Percentiles rank a stretch among this genome's conserved stretches.
phyloP scores from a whole-genome alignment of 2,329 filamentous ascomycete species.

The Graphilbum ipis-grandicollis region DNA sequence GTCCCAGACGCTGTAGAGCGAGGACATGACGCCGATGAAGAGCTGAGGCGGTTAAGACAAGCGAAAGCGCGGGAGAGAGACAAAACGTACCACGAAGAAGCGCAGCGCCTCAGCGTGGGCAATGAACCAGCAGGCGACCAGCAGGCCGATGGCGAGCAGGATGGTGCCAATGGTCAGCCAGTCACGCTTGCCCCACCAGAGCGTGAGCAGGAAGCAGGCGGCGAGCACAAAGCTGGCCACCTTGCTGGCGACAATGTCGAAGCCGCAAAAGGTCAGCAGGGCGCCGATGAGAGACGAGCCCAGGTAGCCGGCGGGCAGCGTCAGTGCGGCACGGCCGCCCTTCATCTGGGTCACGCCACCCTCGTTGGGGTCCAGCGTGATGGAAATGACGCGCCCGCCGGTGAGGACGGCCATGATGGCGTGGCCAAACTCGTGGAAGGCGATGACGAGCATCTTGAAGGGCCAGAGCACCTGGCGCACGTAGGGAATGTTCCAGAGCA shows the following conservation, averaged over 20 bases:
- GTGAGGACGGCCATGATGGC: conserved; percentile 56
- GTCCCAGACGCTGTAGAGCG: conserved; percentile 69
- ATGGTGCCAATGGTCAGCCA: conserved; percentile 62
- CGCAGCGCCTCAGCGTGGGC: conserved; percentile 55
- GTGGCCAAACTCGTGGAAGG: conserved; percentile 68
- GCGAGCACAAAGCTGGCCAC: conserved; percentile 58
- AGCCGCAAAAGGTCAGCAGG: conserved; percentile 62
- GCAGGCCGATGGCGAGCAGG: conserved; percentile 48
- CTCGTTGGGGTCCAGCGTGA: conserved; percentile 58
- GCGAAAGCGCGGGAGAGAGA: not conserved
- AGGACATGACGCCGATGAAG: conserved; percentile 71
- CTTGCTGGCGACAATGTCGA: conserved; percentile 67
- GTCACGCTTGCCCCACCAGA: conserved; percentile 68
- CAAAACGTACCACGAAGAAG: conserved; percentile 29
- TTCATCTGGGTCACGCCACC: conserved; percentile 65
- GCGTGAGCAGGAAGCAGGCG: conserved; percentile 57
- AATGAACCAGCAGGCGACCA: conserved; percentile 68
- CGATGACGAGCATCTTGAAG: conserved; percentile 78
- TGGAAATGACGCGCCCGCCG: conserved; percentile 41
- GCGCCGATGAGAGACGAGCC: conserved; percentile 64
- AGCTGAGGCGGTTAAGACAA: conserved; percentile 21
- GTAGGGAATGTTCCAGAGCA: conserved; percentile 68
- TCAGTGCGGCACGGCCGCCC: conserved; percentile 52
- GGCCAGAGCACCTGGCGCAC: conserved; percentile 61
- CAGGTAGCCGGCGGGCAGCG: conserved; percentile 61